These are phyloP conservation scores for Coccomyxa sp. DNA, from an alignment of 139 green algal genomes.

Conservation along the genomic window DNA sequence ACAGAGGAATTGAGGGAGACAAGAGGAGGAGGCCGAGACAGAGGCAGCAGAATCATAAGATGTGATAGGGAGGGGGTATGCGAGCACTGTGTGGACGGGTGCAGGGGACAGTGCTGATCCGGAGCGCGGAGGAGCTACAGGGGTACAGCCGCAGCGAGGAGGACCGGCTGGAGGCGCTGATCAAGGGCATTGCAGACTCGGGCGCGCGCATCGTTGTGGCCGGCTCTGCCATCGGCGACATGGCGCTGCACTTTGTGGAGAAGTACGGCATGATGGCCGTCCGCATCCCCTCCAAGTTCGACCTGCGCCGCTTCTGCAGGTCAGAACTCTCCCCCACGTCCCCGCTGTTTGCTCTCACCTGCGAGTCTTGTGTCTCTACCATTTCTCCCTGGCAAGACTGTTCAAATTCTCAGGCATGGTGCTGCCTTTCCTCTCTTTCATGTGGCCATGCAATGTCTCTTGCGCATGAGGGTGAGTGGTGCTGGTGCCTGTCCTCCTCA, in stretches of 20 bases:
- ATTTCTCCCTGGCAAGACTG: not conserved
- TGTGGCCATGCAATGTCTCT: no score
- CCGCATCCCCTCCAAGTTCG: slow-evolving; percentile 94
- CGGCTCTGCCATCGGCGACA: slow-evolving; percentile 84
- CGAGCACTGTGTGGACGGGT: not conserved
- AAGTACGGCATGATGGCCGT: slow-evolving; percentile 81
- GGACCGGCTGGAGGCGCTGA: slow-evolving; percentile 80
- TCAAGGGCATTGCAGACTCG: slow-evolving; percentile 77
- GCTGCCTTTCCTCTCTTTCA: no score
- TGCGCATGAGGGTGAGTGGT: no score
- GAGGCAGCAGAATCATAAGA: no score
- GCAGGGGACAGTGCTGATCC: slow-evolving; percentile 96
- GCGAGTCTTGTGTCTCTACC: not conserved
- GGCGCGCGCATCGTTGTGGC: slow-evolving; percentile 76
- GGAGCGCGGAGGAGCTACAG: slow-evolving; percentile 89
- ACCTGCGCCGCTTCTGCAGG: slow-evolving; percentile 83
- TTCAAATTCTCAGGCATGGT: not conserved
- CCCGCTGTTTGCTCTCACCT: not conserved
- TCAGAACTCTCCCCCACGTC: not conserved
- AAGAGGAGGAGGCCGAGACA: no score
- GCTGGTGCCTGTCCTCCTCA: no score
- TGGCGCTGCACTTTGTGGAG: slow-evolving; percentile 98
- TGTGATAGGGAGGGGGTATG: no score
- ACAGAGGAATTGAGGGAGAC: no score
- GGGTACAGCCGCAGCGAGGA: slow-evolving; percentile 88